Base-by-base conservation (phyloP, 2,329 filamentous ascomycete genomes). In the Alternaria gansuensis region DNA sequence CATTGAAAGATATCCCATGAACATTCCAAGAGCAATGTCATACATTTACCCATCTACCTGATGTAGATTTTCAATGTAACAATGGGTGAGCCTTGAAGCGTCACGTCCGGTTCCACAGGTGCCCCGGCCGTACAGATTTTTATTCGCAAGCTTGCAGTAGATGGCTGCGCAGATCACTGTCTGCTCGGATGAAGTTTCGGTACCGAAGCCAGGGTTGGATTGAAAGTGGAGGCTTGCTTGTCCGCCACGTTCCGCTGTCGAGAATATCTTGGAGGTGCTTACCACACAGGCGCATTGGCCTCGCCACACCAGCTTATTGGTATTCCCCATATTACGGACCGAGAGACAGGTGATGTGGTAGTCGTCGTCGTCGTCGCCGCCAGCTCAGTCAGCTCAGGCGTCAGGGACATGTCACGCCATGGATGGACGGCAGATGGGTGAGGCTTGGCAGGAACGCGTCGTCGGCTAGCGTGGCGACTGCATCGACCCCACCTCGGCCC, bases 1-100 rank as follows among this genome's bases (percentile, higher is more conserved):
- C 72, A 74, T 46, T 74, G 51, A 68, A 11, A n/a, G 23, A 34
- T 45, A 13, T 5, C 45, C 13, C 17, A 23, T 53, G 24, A 21
- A 57, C 23, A 24, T 52, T 11, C 23, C 23, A 8, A 33, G 23
- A 40, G 26, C 26, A 52, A 36, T 5, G 1, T 3, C 23, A 24
- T 13, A 10, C 44, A 29, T 2, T 4, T 1, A 26, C 6, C n/a
- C 29, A 23, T 34, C 10, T 23, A 14, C 29, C 13, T 34, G 8
- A 14, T 37, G 9, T 11, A 11, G 5, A 10, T n/a, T 34, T 6
- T 6, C 10, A 24, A 8, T 24, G 28, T 14, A 48, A 21, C 44
- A 26, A 26, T n/a, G 21, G 26, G 7, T 26, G 13, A 24, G 39
- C 5, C 6, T 41, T 24, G 21, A 17, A 21, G 31, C 23, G 13